Evolutionary conservation across 1,139 yeast genomes (phyloP).

Genomic region (Yamadazyma epiphylla): DNA sequence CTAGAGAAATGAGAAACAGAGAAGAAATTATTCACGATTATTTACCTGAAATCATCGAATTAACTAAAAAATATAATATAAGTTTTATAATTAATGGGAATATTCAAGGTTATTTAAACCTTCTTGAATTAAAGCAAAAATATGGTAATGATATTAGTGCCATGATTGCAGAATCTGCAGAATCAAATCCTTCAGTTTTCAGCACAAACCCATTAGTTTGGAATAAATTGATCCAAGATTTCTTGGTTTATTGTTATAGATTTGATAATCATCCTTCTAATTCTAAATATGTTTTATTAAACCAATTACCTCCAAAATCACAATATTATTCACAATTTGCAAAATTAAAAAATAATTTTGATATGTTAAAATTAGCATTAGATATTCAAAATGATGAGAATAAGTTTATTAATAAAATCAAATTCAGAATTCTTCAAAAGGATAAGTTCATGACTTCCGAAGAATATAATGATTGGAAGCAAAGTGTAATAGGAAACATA

Average conservation of each 20-base stretch:
- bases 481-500: constrained; percentile 1
- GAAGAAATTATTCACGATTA: constrained; percentile 72
- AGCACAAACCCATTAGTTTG: constrained; percentile 48
- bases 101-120: constrained; percentile 54
- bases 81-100: constrained; percentile 82
- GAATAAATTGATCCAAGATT: constrained; percentile 50
- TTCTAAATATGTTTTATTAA: constrained; percentile 73
- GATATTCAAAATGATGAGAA: constrained; percentile 27
- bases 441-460: constrained; percentile 19
- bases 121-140: constrained; percentile 43
- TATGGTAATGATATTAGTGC: constrained; percentile 64
- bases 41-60: constrained; percentile 55
- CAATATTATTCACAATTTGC: constrained; percentile 56
- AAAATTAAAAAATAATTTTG: constrained; percentile 53
- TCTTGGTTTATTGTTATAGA: constrained; percentile 47
- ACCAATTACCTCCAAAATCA: constrained; percentile 79
- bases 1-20: constrained; percentile 84
- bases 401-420: constrained; percentile 22
- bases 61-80: constrained; percentile 62
- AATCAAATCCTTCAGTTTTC: constrained; percentile 80
- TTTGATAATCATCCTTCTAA: constrained; percentile 65
- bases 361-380: constrained; percentile 33
- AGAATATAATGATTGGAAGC: constrained; percentile 15
- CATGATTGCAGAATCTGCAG: constrained; percentile 93
- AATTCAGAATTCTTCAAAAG: constrained; percentile 32